Evolutionary conservation across 1,284 basidiomycete genomes (phyloP), one percentile per base, ranked within the genome.

Genomic region (Pulveroboletus ridleyi): DNA sequence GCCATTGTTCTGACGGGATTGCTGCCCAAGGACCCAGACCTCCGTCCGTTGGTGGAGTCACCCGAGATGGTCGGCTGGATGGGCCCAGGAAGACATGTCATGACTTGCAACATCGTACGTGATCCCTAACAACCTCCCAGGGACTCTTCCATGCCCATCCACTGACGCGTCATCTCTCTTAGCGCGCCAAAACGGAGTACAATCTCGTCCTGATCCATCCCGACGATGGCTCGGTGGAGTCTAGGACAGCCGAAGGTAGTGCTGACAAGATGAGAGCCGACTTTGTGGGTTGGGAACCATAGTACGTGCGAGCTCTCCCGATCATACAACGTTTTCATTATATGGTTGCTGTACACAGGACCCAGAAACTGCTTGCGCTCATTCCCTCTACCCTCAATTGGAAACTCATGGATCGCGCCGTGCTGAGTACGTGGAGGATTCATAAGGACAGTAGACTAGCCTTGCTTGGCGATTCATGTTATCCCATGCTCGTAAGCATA

Each of bases 401-500:
- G 82, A 81, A 79, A 29, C 73, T 88, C 47, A 80, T 84, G 74
- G 84, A 86, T 65, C 81, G 83, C 41, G 70, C 71, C 17, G 83
- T 83, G 3, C 69, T 86, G 46, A 70, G 75, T 2, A 83, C 78
- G 0, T 88, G n/a, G n/a, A n/a, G 86, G 86, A 67, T 86, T 13
- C 84, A 88, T 70, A 71, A 72, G n/a, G 74, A 76, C 17, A 82
- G 81, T 5, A 81, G 77, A 46, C 76, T 88, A 3, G 82, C 76
- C n/a, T 71, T 88, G 17, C 76, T 88, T 2, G 86, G 86, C 2
- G 86, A 88, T 68, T 80, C 86, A 0, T 86, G 84, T 59, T 88
- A 89, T 69, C 87, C 89, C 1, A 90, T 90, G 87, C 80, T 89
- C 15, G 86, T 88, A 65, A 63, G 85, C 75, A 33, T 35, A 33